Evolutionary conservation across 352 stramenopile genomes (phyloP).

Genomic region (Pythium guiyangense): DNA sequence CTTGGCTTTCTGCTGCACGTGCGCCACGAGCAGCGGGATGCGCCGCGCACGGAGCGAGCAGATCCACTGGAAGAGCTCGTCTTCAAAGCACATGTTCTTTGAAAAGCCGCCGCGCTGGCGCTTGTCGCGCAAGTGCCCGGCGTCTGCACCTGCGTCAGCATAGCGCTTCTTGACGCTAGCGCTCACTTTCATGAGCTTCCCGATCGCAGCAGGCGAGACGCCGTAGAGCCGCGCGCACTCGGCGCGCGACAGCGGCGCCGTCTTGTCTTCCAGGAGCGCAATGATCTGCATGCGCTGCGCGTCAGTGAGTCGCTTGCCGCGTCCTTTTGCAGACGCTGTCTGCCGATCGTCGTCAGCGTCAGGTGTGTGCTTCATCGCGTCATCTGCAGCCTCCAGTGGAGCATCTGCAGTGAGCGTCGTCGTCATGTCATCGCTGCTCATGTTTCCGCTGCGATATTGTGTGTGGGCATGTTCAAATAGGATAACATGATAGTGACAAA

Average conservation of each 20-base stretch:
- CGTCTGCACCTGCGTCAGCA: constrained; percentile 34
- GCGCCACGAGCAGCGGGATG: constrained; percentile 41
- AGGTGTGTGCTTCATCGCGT: neutral
- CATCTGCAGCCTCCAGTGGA: too few relatives aligned
- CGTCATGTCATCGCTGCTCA: too few relatives aligned
- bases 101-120: constrained; percentile 60
- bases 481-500: too few relatives aligned
- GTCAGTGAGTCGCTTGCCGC: constrained; percentile 63
- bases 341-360: neutral
- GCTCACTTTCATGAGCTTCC: constrained; percentile 75
- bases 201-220: constrained; percentile 68
- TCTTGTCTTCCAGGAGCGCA: constrained; percentile 50
- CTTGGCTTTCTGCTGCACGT: constrained; percentile 58
- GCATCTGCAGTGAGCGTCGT: too few relatives aligned
- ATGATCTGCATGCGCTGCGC: constrained; percentile 79
- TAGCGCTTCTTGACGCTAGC: constrained; percentile 69
- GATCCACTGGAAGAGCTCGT: constrained; percentile 70
- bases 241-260: constrained; percentile 39
- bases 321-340: constrained; percentile 27
- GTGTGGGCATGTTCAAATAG: too few relatives aligned
- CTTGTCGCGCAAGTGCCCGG: constrained; percentile 29
- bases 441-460: too few relatives aligned
- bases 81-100: constrained; percentile 53
- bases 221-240: constrained; percentile 60
- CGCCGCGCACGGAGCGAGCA: constrained; percentile 38